Conservation (phyloP, 495 filamentous ascomycete genomes). For the Neurospora sp. region DNA sequence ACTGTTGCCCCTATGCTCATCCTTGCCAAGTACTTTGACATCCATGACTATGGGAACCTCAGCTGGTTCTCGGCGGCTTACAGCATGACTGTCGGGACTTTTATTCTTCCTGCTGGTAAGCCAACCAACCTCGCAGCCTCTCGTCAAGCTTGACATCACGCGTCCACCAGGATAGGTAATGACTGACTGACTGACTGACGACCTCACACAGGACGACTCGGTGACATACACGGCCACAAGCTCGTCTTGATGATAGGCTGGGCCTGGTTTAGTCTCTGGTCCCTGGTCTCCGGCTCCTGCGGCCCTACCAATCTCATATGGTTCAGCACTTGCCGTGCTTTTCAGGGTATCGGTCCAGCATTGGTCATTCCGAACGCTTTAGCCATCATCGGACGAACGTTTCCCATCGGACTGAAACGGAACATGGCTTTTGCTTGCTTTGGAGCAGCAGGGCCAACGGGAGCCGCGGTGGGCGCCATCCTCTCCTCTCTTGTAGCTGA, state of each 20-base stretch:
- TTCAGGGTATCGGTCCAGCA: conserved; percentile 55
- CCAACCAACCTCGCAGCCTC: background rate
- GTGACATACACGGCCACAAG: conserved; percentile 56
- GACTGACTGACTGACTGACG: background rate
- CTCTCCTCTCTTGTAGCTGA: conserved; percentile 43
- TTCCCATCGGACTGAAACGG: conserved; percentile 42
- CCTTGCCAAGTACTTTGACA: conserved; percentile 34
- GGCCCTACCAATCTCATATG: conserved; percentile 26
- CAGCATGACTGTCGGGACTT: conserved; percentile 50
- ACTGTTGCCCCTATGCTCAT: conserved; percentile 18
- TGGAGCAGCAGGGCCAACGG: conserved; percentile 50
- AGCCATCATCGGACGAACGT: conserved; percentile 48
- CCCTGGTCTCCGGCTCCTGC: conserved; percentile 44
- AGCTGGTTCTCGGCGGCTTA: conserved; percentile 44
- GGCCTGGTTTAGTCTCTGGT: conserved; percentile 54
- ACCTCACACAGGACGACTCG: conserved; percentile 40
- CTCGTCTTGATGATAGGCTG: conserved; percentile 50
- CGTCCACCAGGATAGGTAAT: background rate
- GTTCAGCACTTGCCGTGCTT: conserved; percentile 47
- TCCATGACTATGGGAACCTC: conserved; percentile 28
- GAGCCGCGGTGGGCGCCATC: conserved; percentile 40
- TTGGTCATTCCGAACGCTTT: conserved; percentile 52
- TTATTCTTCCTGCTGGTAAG: conserved; percentile 44
- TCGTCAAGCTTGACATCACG: background rate
- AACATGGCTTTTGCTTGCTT: conserved; percentile 52